Base-by-base conservation (phyloP, 208 protist species). In the Acanthamoeba polyphaga region DNA sequence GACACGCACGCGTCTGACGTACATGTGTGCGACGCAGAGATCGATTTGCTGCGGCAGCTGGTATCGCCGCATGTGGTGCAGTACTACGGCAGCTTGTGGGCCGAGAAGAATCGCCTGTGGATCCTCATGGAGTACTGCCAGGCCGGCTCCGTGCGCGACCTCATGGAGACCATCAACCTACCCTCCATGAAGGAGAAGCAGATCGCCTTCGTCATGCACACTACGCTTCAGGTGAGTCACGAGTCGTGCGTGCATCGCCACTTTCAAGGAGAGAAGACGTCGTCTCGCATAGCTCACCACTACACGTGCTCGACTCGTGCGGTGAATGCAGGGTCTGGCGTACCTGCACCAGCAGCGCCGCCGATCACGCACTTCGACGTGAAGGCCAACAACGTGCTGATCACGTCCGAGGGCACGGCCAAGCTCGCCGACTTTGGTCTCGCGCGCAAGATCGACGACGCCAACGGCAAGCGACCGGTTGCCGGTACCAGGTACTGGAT, bases 41-140 rank as follows among this genome's bases (percentile, higher is more conserved):
- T 94, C 72, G 74, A 94, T 3, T 22, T 94, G n/a, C 49, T 94
- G 55, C 24, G 58, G 17, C 91, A 85, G 27, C 34, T 60, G 29
- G 51, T 64, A 24, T 85, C 49, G 9, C 91, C 91, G 17, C 27
- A 85, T n/a, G 58, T 94, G 46, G 91, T 94, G 27, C 91, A 94
- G 58, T 94, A 94, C 91, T 94, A 85, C 51, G 91, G 91, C 72
- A 74, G 91, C 53, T 29, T 94, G 43, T 94, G 91, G 91, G 34
- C 49, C 17, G 46, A 80, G 17, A 53, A 29, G 22, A 85, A 38
- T 51, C 66, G 58, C 29, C 13, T 94, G 46, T 94, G 91, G 91
- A 94, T 94, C 38, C 91, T 94, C 24, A 94, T 94, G 91, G 91
- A 94, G 72, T 94, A 94, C 49, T 94, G 91, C 70, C 46, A 80